Evolutionary conservation across 169 alveolate genomes (phyloP), one percentile per base, ranked within the genome.

Genomic region (Cryptosporidium felis): DNA sequence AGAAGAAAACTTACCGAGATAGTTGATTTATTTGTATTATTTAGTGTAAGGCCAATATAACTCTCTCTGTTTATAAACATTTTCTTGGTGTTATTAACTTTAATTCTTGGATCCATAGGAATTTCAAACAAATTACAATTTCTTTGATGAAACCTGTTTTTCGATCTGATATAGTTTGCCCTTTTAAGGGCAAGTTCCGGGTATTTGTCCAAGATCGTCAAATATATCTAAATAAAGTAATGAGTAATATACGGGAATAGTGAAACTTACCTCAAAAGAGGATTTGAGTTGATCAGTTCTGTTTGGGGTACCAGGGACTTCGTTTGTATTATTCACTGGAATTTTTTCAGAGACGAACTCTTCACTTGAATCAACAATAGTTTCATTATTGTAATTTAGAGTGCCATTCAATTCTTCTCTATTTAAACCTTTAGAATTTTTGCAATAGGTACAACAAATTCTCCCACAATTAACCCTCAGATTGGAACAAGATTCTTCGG

Each of bases 31-130:
- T 62, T 16, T 10, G 51, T 38, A 12, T 38, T 34, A 10, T 65
- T 65, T 26, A 28, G 26, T 14, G 81, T 65, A 8, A 65, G 46
- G 10, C 81, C 81, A 6, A 65, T n/a, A 47, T 65, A 65, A 18
- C 30, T 23, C 26, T 65, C 81, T 32, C 81, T 65, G 26, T 18
- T 65, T 10, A 4, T 5, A 46, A 65, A 65, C 6, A 53, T 36
- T 28, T 65, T 46, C n/a, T 28, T 46, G 10, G 59, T 65, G 28
- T 28, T 62, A 46, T 65, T 44, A n/a, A 47, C n/a, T 0, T 3
- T 14, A 21, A n/a, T 40, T 65, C 16, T 18, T 23, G 46, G 62
- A 44, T 46, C 63, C 49, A 38, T 65, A 30, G 40, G 81, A 3
- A 65, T 65, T 18, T 65, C 62, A 23, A 28, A 23, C 16, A 65